Base-by-base conservation (phyloP, 345 rosid species). In the Linum usitatissimum region DNA sequence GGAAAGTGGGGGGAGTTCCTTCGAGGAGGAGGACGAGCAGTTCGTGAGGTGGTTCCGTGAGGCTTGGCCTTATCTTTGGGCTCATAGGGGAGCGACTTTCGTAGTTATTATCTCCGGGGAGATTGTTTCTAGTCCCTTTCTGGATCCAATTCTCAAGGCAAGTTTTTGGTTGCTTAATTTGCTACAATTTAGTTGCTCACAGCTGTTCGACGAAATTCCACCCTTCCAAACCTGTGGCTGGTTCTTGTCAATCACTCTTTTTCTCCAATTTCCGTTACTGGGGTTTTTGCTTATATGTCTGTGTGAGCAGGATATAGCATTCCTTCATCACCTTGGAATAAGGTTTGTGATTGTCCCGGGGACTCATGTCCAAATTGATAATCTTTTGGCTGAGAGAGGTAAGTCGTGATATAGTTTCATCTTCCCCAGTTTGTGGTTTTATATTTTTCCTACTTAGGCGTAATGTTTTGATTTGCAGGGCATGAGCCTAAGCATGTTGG, bases 21-120 rank as follows among this genome's bases (percentile, higher is more conserved):
- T 72, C 64, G 75, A 64, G 5, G 90, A 79, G 64, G 90, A 87
- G 60, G 71, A 77, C 62, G 71, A 77, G 70, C 85, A 78, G 68
- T 93, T 89, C 73, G 97, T 87, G n/a, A 76, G 82, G 76, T 87
- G 97, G 97, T 93, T 93, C 60, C 88, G 91, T 21, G 99, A 93
- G 76, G 99, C 96, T 0, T 93, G 99, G 96, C 99, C 97, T 13
- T 93, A 90, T 78, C 72, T 93, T 9, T 84, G 89, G 86, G 99
- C 94, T 1, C 87, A 90, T 69, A 73, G 96, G 61, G 90, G 90
- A 9, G 73, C 83, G 30, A 85, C 90, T 30, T 91, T 86, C 60
- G 89, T 88, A 28, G 87, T 83, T 40, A 73, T 86, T 62, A 71
- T 91, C 62, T 83, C 91, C 60, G 90, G 88, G 6, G 95, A 82